Conservation (phyloP, 495 filamentous ascomycete genomes). For the Penicillium ochrochloron region DNA sequence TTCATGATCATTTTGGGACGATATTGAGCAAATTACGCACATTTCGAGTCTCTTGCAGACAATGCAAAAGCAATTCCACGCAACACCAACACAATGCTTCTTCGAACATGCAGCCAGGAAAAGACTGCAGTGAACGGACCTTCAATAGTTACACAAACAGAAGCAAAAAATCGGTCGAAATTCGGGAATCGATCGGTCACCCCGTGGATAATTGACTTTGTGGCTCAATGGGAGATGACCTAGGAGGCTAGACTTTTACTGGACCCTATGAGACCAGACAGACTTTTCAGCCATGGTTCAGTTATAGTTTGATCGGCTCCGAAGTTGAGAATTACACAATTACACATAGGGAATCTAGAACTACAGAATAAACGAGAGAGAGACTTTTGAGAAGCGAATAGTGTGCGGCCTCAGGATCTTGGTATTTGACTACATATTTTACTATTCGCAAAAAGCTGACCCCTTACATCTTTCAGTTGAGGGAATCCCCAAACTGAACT, state of each 20-base stretch:
- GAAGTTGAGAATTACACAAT: not conserved
- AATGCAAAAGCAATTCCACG: not conserved
- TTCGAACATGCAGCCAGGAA: not conserved
- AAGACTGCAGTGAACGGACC: not conserved
- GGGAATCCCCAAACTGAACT: not conserved
- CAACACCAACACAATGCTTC: not conserved
- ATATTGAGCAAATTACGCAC: not conserved
- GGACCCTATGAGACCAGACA: not conserved
- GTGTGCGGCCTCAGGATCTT: not conserved
- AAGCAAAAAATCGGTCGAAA: not conserved
- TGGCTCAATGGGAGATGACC: not conserved
- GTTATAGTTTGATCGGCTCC: not conserved
- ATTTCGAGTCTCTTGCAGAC: not conserved
- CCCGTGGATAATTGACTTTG: not conserved
- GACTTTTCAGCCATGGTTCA: not conserved
- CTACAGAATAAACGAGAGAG: not conserved
- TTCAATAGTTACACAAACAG: not conserved
- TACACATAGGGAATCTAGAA: not conserved
- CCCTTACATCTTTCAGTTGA: no score
- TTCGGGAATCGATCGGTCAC: not conserved
- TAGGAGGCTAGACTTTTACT: not conserved
- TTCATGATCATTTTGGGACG: not conserved
- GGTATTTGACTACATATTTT: not conserved
- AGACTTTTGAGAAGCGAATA: not conserved
- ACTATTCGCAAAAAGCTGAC: no score